A percentile compares a stretch with the other conserved stretches of the same genome.
phyloP scores from a whole-genome alignment of 2,329 filamentous ascomycete species.

The Neoscytalidium dimidiatum region DNA sequence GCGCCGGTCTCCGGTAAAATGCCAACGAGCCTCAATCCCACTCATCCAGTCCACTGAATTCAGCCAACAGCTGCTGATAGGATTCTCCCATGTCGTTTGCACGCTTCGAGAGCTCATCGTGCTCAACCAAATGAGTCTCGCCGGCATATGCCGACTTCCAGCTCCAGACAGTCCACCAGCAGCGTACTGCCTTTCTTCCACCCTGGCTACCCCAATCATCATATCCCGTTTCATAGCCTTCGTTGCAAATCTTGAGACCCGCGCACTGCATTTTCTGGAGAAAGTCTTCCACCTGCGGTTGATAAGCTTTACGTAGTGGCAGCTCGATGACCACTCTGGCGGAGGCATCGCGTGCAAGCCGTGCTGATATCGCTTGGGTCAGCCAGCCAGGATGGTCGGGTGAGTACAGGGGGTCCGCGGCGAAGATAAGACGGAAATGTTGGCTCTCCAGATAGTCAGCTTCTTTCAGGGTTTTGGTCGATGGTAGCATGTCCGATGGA shows the following conservation, averaged over 20 bases:
- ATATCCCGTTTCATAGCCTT: conserved; percentile 65
- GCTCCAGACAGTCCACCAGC: conserved; percentile 69
- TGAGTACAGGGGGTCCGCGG: conserved; percentile 86
- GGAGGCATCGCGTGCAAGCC: conserved; percentile 59
- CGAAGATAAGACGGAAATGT: conserved; percentile 67
- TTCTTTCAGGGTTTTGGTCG: neutral
- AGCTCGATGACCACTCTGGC: conserved; percentile 78
- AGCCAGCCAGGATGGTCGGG: conserved; percentile 77
- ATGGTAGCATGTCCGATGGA: conserved; percentile 41
- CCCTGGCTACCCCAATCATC: conserved; percentile 71
- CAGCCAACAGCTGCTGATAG: conserved; percentile 5
- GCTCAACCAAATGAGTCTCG: conserved; percentile 3
- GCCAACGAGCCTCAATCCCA: neutral
- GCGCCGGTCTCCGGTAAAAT: neutral
- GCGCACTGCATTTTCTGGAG: conserved; percentile 60
- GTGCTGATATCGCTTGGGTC: conserved; percentile 67
- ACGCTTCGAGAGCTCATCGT: conserved; percentile 1
- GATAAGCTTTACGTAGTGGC: conserved; percentile 72
- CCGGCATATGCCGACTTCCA: conserved; percentile 26
- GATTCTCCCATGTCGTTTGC: conserved; percentile 5
- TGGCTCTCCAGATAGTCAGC: conserved; percentile 4
- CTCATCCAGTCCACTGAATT: neutral
- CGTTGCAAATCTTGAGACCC: conserved; percentile 56
- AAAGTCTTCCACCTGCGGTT: conserved; percentile 65
- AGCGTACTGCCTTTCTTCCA: conserved; percentile 55